Percentiles rank a stretch among this genome's conserved stretches.
These are phyloP conservation scores for Raphanus hybrid DNA, from an alignment of 441 rosid species.

Conservation along the genomic window DNA sequence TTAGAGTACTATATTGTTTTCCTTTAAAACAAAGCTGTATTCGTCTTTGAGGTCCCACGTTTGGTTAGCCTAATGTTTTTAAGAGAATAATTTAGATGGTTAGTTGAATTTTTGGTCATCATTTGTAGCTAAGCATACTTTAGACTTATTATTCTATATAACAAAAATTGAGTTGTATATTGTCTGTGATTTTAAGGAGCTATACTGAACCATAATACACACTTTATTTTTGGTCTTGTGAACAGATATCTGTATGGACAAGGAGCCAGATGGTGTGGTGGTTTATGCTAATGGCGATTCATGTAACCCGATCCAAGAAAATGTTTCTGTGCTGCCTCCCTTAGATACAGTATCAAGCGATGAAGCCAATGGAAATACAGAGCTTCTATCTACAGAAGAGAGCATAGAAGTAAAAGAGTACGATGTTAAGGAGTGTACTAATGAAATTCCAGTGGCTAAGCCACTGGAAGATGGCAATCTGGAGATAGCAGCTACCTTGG, in stretches of 20 bases:
- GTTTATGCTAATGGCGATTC: conserved; percentile 57
- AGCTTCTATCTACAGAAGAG: conserved; percentile 56
- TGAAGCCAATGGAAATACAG: conserved; percentile 55
- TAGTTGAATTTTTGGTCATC: conserved; percentile 43
- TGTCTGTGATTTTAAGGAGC: neutral
- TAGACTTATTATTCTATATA: conserved; percentile 21
- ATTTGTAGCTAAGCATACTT: conserved; percentile 33
- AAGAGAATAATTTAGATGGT: conserved; percentile 41
- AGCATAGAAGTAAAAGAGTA: conserved; percentile 67
- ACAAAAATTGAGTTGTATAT: conserved; percentile 18
- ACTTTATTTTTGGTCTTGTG: conserved; percentile 60
- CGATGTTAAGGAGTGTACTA: conserved; percentile 87
- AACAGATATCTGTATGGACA: conserved; percentile 84
- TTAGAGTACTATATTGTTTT: conserved; percentile 13
- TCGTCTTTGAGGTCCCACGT: conserved; percentile 35
- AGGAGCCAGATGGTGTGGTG: conserved; percentile 68
- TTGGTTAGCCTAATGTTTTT: conserved; percentile 40
- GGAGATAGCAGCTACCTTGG: conserved; percentile 25
- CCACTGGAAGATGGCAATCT: conserved; percentile 35
- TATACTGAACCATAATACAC: neutral
- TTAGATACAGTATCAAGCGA: conserved; percentile 54
- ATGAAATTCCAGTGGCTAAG: conserved; percentile 53
- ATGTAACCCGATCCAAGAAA: conserved; percentile 51
- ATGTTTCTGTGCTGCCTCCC: conserved; percentile 45
- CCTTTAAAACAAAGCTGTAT: conserved; percentile 28